Base-by-base conservation (phyloP, 495 filamentous ascomycete species). In the Penicillium paxilli region DNA sequence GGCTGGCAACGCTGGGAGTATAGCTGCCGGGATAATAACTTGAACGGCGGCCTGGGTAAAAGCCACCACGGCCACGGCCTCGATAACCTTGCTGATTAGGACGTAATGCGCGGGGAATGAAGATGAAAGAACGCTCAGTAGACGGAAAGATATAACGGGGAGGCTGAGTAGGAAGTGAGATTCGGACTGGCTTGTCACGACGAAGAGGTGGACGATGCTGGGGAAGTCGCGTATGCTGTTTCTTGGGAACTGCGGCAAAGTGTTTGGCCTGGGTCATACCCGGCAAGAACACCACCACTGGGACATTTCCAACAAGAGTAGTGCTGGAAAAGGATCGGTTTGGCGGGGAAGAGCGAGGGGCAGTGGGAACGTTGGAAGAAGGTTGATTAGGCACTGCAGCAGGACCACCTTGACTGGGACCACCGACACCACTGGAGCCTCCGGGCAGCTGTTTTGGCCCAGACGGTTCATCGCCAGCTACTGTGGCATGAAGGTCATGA, bases 111-210 rank as follows among this genome's bases (percentile, higher is more conserved):
- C 94, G 82, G 16, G 94, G 94, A 51, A 99, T 99, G 71, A 99
- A 99, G 59, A 98, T 95, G 65, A 99, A 99, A 0, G 94, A 97
- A 50, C 94, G 81, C 49, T 96, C 91, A 44, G 80, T 80, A 10
- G 89, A 84, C 6, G 94, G 94, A 69, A 93, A 96, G 37, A 97
- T 93, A 67, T 96, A 97, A 40, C 89, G 83, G 19, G 91, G 84
- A 16, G 82, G 68, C 48, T 86, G 80, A 19, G 87, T 83, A 6
- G 94, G 94, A 38, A 99, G 78, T 22, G 92, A 96, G 51, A 99
- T 90, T 40, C 94, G 87, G 23, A 98, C 94, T 11, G 95, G 95
- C 64, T 98, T 99, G 69, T 99, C 94, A 41, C 94, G 89, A 45
- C 94, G 88, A 28, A 99, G 80, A 26, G 94, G 94, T 47, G 94